Base-by-base conservation (phyloP, 768 basidiomycete genomes). In the Hemileccinum rubropunctum region DNA sequence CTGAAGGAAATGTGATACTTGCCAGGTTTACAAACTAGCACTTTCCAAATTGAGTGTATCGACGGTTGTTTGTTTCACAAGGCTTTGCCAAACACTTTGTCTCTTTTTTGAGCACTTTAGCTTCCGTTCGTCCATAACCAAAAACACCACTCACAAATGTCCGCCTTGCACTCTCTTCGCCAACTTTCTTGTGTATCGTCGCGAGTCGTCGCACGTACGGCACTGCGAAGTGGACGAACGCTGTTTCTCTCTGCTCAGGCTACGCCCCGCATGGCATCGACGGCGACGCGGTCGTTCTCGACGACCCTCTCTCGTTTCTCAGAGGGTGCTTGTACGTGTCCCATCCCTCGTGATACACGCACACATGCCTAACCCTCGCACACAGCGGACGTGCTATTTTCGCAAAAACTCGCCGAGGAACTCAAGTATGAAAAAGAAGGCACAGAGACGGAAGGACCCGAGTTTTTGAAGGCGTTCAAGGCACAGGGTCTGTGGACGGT, bases 381-480 rank as follows among this genome's bases (percentile, higher is more conserved):
- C 28, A 89, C 58, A 90, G 91, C 84, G 51, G 91, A 95, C 65
- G 73, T 88, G 28, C 67, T 80, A 18, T 81, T 98, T 37, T 74
- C 83, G 10, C 78, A 86, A 63, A 91, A 88, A 60, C 74, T 95
- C 42, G 67, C 76, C 43, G 83, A 88, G 65, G 95, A 98, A 73
- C 76, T 97, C 59, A 76, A 84, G 60, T 97, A 88, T 65, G 95
- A 99, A 73, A 74, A 80, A 52, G 86, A 93, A 59, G 72, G 76
- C 21, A 70, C 63, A 2, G 62, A 63, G 23, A 48, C 62, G 23
- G 63, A 67, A 17, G 74, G 73, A 39, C 93, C 94, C 26, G 88
- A 89, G 40, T 95, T 92, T 65, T 61, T 98, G 62, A 80, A 80
- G 60, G 66, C 76, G 13, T 92, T 98, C 78, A 79, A 81, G 64